phyloP scores from a whole-genome alignment of 2,329 filamentous ascomycete species.

The Calonectria honghensis region DNA sequence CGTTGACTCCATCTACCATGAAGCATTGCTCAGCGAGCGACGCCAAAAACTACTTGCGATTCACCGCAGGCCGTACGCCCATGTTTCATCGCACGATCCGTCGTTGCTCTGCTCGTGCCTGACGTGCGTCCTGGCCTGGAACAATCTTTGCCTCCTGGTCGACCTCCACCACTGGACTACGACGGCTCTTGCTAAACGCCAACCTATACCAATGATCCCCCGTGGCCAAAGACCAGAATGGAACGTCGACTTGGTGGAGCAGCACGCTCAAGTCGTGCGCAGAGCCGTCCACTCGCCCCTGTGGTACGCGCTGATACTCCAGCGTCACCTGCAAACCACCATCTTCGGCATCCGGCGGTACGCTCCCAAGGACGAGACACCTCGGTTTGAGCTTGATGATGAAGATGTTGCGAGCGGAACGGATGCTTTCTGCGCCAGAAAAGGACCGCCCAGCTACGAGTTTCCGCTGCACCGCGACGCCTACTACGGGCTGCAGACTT shows the following conservation, averaged over 20 bases:
- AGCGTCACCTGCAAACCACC: slow-evolving; percentile 13
- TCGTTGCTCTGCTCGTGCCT: slow-evolving; percentile 26
- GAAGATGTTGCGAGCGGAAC: not conserved
- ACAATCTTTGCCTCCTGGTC: slow-evolving; percentile 21
- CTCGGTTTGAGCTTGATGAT: not conserved
- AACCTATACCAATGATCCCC: slow-evolving; percentile 20
- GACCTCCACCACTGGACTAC: slow-evolving; percentile 20
- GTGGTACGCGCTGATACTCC: slow-evolving; percentile 20
- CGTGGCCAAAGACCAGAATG: slow-evolving; percentile 12
- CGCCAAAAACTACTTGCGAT: slow-evolving; percentile 4
- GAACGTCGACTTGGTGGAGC: not conserved
- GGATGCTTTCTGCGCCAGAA: not conserved
- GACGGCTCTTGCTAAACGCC: slow-evolving; percentile 9
- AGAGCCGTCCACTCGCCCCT: not conserved
- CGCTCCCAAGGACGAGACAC: not conserved
- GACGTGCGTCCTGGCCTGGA: slow-evolving; percentile 30
- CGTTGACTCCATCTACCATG: slow-evolving; percentile 8
- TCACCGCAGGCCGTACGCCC: slow-evolving; percentile 5
- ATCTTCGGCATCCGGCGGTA: slow-evolving; percentile 16
- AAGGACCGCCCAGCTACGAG: slow-evolving; percentile 5
- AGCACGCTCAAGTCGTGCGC: not conserved
- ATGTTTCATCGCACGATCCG: slow-evolving; percentile 8
- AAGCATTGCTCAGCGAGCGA: not conserved
- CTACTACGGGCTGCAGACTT: slow-evolving; percentile 12
- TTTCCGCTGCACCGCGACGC: slow-evolving; percentile 12